Evolutionary conservation across 1,139 yeast genomes (phyloP), one percentile per base, ranked within the genome.

Genomic region (Pichia sp.): DNA sequence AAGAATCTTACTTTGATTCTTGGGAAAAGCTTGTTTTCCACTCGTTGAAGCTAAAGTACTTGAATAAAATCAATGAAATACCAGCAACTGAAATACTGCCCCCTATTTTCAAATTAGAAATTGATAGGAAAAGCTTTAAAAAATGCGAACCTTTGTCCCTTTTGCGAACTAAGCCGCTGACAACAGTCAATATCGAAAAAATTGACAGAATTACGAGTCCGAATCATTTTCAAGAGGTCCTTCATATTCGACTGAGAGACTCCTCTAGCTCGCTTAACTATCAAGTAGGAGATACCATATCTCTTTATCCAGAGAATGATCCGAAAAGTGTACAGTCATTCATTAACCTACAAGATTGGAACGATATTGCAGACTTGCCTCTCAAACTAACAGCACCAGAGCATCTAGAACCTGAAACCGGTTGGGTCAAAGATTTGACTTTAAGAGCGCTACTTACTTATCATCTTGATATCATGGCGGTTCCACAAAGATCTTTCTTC

Each of bases 211-310:
- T 47, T 24, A 47, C 51, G 9, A 60, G 74, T 0, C 45, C 51
- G 0, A 80, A 76, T 42, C 97, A 93, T 63, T 88, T 85, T 61
- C 97, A 91, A 60, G 98, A 93, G 56, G 95, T 91, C 1, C 69
- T 96, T 31, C 78, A 74, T 44, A 59, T 89, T 14, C 59, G 62
- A 0, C 64, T 88, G n/a, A 54, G 62, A 4, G 50, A 55, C 19
- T 20, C 33, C 3, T 30, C 10, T 25, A 51, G n/a, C 36, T 52
- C 36, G 11, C 46, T 71, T 4, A 43, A 54, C 0, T 84, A 75
- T 53, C 47, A 55, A 2, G 89, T 95, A 0, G 98, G 97, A 4
- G 97, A 91, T 53, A 78, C 93, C 0, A 63, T 82, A 1, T 78
- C 84, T 0, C 56, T 91, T 19, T 86, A 81, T 54, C 95, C 98